Conservation (phyloP, 1,139 yeast genomes). For the Debaryomycetaceae sp. region DNA sequence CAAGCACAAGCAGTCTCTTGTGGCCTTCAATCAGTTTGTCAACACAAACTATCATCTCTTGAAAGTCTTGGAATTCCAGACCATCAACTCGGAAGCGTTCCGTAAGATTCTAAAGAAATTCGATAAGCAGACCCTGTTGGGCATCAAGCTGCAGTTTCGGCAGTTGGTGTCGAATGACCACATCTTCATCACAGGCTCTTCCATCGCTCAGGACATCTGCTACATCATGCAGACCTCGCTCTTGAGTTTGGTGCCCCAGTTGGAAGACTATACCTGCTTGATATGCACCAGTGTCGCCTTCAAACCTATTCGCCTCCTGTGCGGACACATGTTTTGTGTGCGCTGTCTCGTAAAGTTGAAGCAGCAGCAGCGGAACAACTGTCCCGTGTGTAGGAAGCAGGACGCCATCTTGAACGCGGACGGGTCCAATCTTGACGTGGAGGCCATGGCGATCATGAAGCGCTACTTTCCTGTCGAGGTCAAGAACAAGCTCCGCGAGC, state of each 20-base stretch:
- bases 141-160: conserved; percentile 38
- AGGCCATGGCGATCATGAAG: conserved; percentile 42
- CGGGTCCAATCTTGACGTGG: conserved; percentile 46
- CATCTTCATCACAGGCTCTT: conserved; percentile 33
- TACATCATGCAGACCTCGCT: conserved; percentile 44
- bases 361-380: conserved; percentile 42
- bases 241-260: conserved; percentile 52
- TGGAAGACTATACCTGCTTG: conserved; percentile 68
- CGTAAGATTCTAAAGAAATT: conserved; percentile 62
- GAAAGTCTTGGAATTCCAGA: conserved; percentile 50
- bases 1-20: conserved; percentile 35
- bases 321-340: conserved; percentile 63
- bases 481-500: conserved; percentile 46
- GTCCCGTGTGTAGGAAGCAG: conserved; percentile 55
- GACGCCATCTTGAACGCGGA: conserved; percentile 49
- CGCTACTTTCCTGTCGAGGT: conserved; percentile 57
- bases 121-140: conserved; percentile 58
- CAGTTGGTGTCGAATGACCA: conserved; percentile 35
- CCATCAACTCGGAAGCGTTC: conserved; percentile 52
- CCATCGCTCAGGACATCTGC: conserved; percentile 47
- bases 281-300: conserved; percentile 60
- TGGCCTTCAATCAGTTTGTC: conserved; percentile 41
- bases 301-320: conserved; percentile 53
- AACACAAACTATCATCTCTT: conserved; percentile 43
- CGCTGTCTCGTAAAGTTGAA: conserved; percentile 61